Percentiles rank a stretch among this genome's conserved stretches.
Evolutionary conservation across 2,329 filamentous ascomycete species (phyloP).

Genomic region (Cryphonectria parasitica): DNA sequence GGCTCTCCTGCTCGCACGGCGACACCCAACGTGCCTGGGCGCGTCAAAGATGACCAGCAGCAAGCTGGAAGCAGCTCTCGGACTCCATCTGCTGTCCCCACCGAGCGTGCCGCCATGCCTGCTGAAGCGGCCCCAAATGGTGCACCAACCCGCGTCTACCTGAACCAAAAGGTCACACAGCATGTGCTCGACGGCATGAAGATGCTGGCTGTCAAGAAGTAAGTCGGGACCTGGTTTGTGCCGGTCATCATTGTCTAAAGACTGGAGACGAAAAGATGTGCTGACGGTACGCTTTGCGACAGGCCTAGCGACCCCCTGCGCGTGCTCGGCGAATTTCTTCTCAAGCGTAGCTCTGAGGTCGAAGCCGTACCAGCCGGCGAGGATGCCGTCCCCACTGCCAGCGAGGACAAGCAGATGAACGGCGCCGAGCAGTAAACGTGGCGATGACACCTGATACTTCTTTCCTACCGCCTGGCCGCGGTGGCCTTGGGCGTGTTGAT

Average conservation of each 20-base stretch:
- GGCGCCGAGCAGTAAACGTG: slow-evolving; percentile 12
- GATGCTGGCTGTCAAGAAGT: slow-evolving; percentile 71
- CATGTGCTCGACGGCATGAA: slow-evolving; percentile 77
- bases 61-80: slow-evolving; percentile 46
- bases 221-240: slow-evolving; percentile 40
- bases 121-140: slow-evolving; percentile 66
- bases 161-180: slow-evolving; percentile 72
- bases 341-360: slow-evolving; percentile 69
- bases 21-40: slow-evolving; percentile 23
- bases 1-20: slow-evolving; percentile 27
- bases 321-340: slow-evolving; percentile 70
- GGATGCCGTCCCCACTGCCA: slow-evolving; percentile 5
- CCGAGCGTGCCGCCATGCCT: slow-evolving; percentile 60
- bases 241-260: background rate
- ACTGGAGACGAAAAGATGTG: background rate
- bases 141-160: slow-evolving; percentile 69
- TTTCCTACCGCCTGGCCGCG: background rate
- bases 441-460: background rate
- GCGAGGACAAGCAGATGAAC: slow-evolving; percentile 21
- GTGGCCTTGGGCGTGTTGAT: background rate
- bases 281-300: slow-evolving; percentile 12
- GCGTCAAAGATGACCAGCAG: slow-evolving; percentile 16
- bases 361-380: slow-evolving; percentile 43
- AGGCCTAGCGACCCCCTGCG: slow-evolving; percentile 71
- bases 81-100: slow-evolving; percentile 58